Conservation (phyloP, 805 yeast species). For the Candida dajiaensis region DNA sequence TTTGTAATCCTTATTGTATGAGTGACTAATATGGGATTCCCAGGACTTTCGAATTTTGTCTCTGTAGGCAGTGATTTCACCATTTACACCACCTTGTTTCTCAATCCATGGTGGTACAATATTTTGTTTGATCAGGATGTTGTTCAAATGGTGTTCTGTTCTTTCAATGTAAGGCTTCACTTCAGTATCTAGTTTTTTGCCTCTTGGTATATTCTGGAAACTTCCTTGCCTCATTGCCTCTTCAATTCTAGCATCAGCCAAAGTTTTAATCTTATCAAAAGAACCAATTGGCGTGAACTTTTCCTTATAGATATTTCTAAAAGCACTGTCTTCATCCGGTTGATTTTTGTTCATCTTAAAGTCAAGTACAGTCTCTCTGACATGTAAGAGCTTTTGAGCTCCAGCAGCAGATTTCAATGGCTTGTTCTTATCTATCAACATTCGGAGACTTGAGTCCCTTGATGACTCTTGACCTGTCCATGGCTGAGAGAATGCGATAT, state of each 20-base stretch:
- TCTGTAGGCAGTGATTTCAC: conserved; percentile 43
- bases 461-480: conserved; percentile 55
- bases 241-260: conserved; percentile 73
- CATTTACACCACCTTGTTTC: conserved; percentile 53
- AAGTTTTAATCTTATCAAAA: conserved; percentile 42
- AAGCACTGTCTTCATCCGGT: conserved; percentile 37
- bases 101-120: conserved; percentile 90
- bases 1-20: conserved; percentile 7
- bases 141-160: conserved; percentile 75
- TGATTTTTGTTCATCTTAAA: conserved; percentile 38
- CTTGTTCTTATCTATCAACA: conserved; percentile 48
- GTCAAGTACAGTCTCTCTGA: conserved; percentile 62
- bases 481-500: conserved; percentile 44
- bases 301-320: conserved; percentile 58
- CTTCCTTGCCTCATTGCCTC: conserved; percentile 70
- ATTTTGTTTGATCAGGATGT: conserved; percentile 69
- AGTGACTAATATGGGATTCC: conserved; percentile 20
- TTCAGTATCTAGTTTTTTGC: conserved; percentile 45
- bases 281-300: conserved; percentile 40
- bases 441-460: conserved; percentile 42
- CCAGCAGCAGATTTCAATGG: conserved; percentile 28
- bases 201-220: conserved; percentile 59
- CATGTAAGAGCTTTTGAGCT: conserved; percentile 42
- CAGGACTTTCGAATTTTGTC: conserved; percentile 35
- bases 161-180: conserved; percentile 54